phyloP scores from a whole-genome alignment of 306 rosid species.

The Spatholobus suberectus region DNA sequence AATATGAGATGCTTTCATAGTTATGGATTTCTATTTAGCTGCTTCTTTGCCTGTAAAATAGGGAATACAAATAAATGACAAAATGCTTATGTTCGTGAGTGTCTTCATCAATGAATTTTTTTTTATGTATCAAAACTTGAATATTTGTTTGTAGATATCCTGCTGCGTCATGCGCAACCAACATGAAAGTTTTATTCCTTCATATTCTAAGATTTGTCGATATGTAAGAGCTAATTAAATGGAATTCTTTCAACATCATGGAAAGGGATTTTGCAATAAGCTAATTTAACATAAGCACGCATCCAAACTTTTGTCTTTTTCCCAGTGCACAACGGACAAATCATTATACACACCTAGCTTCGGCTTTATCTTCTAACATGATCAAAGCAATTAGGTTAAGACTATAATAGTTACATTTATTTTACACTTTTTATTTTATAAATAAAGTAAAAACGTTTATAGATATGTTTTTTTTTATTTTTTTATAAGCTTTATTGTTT shows the following conservation, averaged over 20 bases:
- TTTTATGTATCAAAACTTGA: not conserved
- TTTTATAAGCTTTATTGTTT: too few species aligned
- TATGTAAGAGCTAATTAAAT: not conserved
- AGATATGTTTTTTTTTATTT: not conserved
- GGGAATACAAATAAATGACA: not conserved
- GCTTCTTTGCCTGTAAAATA: not conserved
- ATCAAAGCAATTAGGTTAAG: not conserved
- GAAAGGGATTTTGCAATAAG: not conserved
- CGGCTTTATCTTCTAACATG: not conserved
- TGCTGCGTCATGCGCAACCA: not conserved
- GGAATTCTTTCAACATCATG: not conserved
- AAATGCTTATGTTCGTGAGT: not conserved
- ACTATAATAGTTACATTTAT: not conserved
- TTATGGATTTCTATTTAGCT: not conserved
- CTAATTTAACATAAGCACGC: slow-evolving; percentile 6
- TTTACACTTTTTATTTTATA: not conserved
- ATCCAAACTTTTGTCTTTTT: not conserved
- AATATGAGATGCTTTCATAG: not conserved
- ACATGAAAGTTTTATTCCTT: not conserved
- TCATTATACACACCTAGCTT: not conserved
- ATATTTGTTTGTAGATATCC: not conserved
- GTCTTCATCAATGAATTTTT: not conserved
- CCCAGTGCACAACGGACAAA: not conserved
- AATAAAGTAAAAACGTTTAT: not conserved
- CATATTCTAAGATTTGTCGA: slow-evolving; percentile 1